phyloP scores from a whole-genome alignment of 2,329 filamentous ascomycete species.

The Fusarium anthophilum region DNA sequence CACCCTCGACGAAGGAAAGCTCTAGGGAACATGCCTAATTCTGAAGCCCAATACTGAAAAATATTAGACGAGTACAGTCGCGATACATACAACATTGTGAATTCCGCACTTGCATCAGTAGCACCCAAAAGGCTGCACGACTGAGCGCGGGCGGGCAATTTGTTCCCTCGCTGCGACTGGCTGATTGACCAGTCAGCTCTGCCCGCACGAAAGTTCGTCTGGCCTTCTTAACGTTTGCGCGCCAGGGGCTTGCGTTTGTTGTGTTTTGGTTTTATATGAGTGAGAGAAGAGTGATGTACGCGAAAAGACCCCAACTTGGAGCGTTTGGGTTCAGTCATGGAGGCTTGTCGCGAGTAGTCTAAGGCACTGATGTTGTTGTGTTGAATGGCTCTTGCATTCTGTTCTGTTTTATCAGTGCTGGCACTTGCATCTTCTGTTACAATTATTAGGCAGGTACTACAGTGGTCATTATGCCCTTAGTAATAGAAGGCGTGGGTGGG shows the following conservation, averaged over 20 bases:
- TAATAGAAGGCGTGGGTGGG: background rate
- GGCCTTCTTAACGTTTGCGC: constrained; percentile 7
- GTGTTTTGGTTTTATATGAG: constrained; percentile 14
- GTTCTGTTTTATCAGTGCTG: background rate
- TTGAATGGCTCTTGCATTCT: constrained; percentile 4
- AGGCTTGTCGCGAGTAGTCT: background rate
- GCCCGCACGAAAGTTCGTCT: constrained; percentile 4
- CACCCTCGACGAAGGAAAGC: constrained; percentile 4
- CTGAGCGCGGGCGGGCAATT: constrained; percentile 15
- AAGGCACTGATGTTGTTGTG: background rate
- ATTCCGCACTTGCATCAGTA: constrained; percentile 38
- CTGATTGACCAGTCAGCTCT: constrained; percentile 31
- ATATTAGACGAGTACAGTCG: constrained; percentile 39
- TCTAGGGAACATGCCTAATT: background rate
- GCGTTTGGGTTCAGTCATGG: background rate
- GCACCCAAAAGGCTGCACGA: constrained; percentile 34
- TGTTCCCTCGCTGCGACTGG: constrained; percentile 26
- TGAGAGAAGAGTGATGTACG: constrained; percentile 11
- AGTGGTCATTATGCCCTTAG: background rate
- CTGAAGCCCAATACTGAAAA: background rate
- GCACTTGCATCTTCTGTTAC: background rate
- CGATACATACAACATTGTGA: constrained; percentile 26
- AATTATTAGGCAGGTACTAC: background rate
- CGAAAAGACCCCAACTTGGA: background rate
- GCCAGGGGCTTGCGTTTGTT: constrained; percentile 2